Conservation (phyloP, 495 filamentous ascomycete genomes). For the Choiromyces venosus region DNA sequence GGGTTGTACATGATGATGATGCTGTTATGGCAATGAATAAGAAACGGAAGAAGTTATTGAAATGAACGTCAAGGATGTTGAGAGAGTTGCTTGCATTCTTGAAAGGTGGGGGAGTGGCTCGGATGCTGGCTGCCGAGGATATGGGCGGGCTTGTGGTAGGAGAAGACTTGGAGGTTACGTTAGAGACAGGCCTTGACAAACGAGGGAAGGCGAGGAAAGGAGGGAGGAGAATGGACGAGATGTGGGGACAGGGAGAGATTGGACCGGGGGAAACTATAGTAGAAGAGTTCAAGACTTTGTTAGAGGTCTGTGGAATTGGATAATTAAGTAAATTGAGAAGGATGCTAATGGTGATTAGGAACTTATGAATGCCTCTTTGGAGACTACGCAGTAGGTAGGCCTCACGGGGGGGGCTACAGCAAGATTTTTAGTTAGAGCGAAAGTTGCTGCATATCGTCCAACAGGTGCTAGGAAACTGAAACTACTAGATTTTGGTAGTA, state of each 20-base stretch:
- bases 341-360: constrained; percentile 9
- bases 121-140: constrained; percentile 83
- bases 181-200: constrained; percentile 45
- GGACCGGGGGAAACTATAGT: constrained; percentile 61
- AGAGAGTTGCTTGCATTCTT: constrained; percentile 66
- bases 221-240: constrained; percentile 51
- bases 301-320: constrained; percentile 53
- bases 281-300: constrained; percentile 53
- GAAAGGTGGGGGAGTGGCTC: constrained; percentile 62
- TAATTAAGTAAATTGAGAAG: too few relatives aligned
- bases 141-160: constrained; percentile 80
- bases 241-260: constrained; percentile 59
- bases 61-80: constrained; percentile 54
- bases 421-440: constrained; percentile 75
- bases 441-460: constrained; percentile 80
- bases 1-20: constrained; percentile 44
- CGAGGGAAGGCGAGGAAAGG: constrained; percentile 41
- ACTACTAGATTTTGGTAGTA: constrained; percentile 77
- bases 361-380: constrained; percentile 38
- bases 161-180: constrained; percentile 56
- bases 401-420: constrained; percentile 65
- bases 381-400: constrained; percentile 59
- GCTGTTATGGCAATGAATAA: constrained; percentile 55
- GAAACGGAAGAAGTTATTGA: constrained; percentile 54
- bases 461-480: too few relatives aligned